Evolutionary conservation across 352 stramenopile species (phyloP), one percentile per base, ranked within the genome.

Genomic region (Phytophthora pisi): DNA sequence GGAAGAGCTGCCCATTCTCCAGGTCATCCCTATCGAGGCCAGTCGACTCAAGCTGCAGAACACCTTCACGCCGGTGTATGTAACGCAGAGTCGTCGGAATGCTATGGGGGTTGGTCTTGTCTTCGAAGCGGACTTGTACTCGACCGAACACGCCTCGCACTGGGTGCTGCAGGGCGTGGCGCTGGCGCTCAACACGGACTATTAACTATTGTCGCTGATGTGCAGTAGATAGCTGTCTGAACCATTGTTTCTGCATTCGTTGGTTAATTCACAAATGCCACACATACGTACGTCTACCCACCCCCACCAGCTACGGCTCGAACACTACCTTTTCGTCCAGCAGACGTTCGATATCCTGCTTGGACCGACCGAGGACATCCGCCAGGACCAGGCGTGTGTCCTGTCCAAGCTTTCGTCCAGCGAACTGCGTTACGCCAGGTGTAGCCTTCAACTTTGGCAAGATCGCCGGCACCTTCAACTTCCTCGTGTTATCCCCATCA

Each of bases 21-120:
- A 98, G 57, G 90, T 98, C 13, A 98, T 98, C 59, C 96, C 96
- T 9, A 97, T 98, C 67, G 96, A 98, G 74, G 92, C 90, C 18
- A 96, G 86, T 53, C 97, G 97, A 24, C 81, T 98, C 60, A 98
- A 98, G 77, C 75, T 98, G 24, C 90, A 98, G 49, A 97, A 97
- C 67, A 98, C 93, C 0, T 98, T 98, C 18, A 98, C 96, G 20
- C 96, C 96, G 9, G 95, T 99, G 52, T 99, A 98, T 72, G 95
- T 98, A 20, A 98, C 96, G 11, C 95, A 98, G 77, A 20, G 20
- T 90, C 82, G 15, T 20, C 82, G 91, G 10, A 99, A 98, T 61
- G 96, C 96, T 34, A 98, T 98, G 95, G 96, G 96, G 26, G 92
- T 98, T 20, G 96, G 96, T 0, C 78, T 98, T 16, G 95, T 99